Percentiles rank a stretch among this genome's conserved stretches.
These are phyloP conservation scores for Podospora tetraspora DNA, from an alignment of 495 filamentous ascomycete species.

Conservation along the genomic window DNA sequence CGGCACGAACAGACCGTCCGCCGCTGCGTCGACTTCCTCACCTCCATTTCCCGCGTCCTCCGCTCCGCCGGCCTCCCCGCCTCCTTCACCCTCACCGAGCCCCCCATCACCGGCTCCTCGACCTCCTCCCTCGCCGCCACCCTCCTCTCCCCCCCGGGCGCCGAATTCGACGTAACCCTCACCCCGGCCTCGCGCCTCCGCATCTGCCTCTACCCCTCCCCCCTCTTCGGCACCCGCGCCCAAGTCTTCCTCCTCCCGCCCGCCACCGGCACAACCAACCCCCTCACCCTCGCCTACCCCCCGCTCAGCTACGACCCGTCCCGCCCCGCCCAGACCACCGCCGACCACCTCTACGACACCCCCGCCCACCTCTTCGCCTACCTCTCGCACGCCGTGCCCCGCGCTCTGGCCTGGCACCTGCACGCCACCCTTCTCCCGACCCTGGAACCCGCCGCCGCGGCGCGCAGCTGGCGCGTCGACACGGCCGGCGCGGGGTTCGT, in stretches of 20 bases:
- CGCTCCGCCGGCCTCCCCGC: conserved; percentile 23
- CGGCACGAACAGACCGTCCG: conserved; percentile 49
- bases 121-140: conserved; percentile 17
- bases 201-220: conserved; percentile 27
- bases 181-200: conserved; percentile 32
- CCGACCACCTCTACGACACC: conserved; percentile 15
- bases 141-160: conserved; percentile 23
- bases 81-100: conserved; percentile 25
- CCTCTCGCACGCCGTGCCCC: conserved; percentile 22
- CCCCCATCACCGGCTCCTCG: conserved; percentile 12
- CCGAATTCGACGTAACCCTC: conserved; percentile 38
- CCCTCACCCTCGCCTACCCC: conserved; percentile 16
- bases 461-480: background rate
- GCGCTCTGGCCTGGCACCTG: conserved; percentile 21
- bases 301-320: conserved; percentile 4
- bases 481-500: background rate
- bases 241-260: conserved; percentile 30
- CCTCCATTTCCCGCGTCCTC: conserved; percentile 16
- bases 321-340: conserved; percentile 2
- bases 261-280: conserved; percentile 12
- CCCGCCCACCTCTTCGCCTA: conserved; percentile 20
- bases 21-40: conserved; percentile 16
- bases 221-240: conserved; percentile 28
- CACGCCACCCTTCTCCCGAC: background rate
- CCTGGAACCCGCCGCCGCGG: background rate